Evolutionary conservation across 805 yeast species (phyloP).

Genomic region (Saccharomycopsis javanensis): DNA sequence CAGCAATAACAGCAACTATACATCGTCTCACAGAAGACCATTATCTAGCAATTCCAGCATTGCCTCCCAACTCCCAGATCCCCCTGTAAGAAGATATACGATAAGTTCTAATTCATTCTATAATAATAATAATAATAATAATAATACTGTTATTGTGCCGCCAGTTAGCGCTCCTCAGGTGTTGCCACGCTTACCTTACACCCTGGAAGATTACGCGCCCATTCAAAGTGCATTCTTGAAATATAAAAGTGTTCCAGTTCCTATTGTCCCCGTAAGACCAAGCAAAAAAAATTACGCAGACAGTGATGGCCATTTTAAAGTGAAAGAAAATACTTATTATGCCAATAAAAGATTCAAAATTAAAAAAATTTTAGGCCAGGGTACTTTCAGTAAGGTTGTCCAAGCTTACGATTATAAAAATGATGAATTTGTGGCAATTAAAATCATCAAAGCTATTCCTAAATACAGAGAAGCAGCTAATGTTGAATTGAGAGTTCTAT

Average conservation of each 20-base stretch:
- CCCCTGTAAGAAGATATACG: background rate
- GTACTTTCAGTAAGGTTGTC: constrained; percentile 86
- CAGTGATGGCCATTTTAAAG: constrained; percentile 66
- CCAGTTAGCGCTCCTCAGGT: background rate
- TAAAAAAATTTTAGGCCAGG: constrained; percentile 69
- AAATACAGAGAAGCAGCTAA: constrained; percentile 94
- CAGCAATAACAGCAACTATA: background rate
- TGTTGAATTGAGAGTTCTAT: constrained; percentile 77
- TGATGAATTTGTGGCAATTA: constrained; percentile 69
- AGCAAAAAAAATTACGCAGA: constrained; percentile 26
- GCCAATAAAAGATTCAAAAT: constrained; percentile 68
- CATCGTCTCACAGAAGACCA: background rate
- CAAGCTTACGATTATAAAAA: constrained; percentile 64
- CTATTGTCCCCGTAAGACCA: constrained; percentile 1
- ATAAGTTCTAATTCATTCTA: background rate
- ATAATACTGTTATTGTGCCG: background rate
- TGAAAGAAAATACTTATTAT: constrained; percentile 46
- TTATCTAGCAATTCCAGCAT: background rate
- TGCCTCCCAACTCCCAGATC: background rate
- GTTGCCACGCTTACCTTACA: constrained; percentile 7
- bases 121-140: background rate
- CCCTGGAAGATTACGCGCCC: constrained; percentile 4
- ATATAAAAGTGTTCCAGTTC: constrained; percentile 1
- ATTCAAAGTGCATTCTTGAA: constrained; percentile 1
- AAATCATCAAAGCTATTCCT: constrained; percentile 84